Evolutionary conservation across 331 rosid species (phyloP).

Genomic region (Cydonia oblonga): DNA sequence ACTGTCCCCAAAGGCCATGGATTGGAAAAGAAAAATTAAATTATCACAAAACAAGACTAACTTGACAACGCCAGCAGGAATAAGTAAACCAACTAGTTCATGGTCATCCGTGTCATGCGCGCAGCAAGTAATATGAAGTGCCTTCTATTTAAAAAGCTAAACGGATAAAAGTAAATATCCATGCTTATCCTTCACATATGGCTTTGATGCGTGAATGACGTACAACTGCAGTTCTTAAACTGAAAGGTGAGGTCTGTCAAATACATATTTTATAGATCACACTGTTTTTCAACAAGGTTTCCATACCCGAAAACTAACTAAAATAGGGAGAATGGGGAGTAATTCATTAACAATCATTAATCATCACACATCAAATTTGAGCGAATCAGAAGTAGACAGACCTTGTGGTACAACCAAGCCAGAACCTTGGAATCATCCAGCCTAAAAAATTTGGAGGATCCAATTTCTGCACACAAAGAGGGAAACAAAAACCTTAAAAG

Average conservation of each 20-base stretch:
- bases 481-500: background rate
- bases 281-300: background rate
- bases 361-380: background rate
- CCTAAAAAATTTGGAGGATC: conserved; percentile 68
- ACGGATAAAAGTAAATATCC: background rate
- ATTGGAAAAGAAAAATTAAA: background rate
- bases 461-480: conserved; percentile 42
- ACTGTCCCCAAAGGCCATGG: background rate
- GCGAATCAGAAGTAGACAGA: conserved; percentile 14
- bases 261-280: background rate
- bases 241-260: background rate
- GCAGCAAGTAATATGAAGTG: background rate
- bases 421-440: conserved; percentile 88
- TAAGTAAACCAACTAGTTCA: background rate
- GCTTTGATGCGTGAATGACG: background rate
- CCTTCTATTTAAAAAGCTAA: background rate
- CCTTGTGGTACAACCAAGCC: conserved; percentile 73
- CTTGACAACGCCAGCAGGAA: background rate
- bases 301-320: background rate
- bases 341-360: background rate
- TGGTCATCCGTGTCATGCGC: background rate
- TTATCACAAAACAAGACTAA: background rate
- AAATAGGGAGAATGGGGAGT: background rate
- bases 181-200: background rate
- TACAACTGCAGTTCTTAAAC: background rate